A percentile compares a stretch with the other conserved stretches of the same genome.
Evolutionary conservation across 257 asterid species (phyloP).

Genomic region (Pogostemon cablin): DNA sequence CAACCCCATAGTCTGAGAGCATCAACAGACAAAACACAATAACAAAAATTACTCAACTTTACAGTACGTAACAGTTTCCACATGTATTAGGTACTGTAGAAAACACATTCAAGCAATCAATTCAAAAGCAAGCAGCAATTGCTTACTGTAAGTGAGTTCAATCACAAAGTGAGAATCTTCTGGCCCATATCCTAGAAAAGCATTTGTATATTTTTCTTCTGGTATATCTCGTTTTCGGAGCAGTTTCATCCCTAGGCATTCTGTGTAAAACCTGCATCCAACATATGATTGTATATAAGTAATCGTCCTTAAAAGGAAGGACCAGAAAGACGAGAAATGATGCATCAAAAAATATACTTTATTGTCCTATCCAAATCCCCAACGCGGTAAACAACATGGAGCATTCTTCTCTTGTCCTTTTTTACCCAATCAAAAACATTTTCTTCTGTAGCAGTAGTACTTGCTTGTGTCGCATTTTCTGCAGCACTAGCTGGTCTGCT

Average conservation of each 20-base stretch:
- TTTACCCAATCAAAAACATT: constrained; percentile 85
- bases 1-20: constrained; percentile 88
- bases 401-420: constrained; percentile 92
- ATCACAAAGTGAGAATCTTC: constrained; percentile 97
- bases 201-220: constrained; percentile 94
- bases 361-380: constrained; percentile 98
- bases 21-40: constrained; percentile 32
- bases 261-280: constrained; percentile 88
- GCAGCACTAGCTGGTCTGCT: constrained; percentile 48
- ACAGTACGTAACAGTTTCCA: background rate
- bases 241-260: constrained; percentile 96
- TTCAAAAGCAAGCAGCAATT: constrained; percentile 22
- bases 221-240: constrained; percentile 91
- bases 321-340: constrained; percentile 30
- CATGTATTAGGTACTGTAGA: background rate
- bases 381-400: constrained; percentile 97
- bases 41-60: constrained; percentile 27
- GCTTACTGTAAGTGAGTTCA: constrained; percentile 95
- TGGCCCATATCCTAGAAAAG: constrained; percentile 98
- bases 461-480: constrained; percentile 68
- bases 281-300: constrained; percentile 26
- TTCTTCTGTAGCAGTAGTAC: constrained; percentile 67
- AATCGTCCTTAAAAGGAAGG: constrained; percentile 20
- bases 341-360: constrained; percentile 52
- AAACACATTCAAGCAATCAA: constrained; percentile 24